These are phyloP conservation scores for Alternaria panax DNA, from an alignment of 2,329 filamentous ascomycete genomes.

Conservation along the genomic window DNA sequence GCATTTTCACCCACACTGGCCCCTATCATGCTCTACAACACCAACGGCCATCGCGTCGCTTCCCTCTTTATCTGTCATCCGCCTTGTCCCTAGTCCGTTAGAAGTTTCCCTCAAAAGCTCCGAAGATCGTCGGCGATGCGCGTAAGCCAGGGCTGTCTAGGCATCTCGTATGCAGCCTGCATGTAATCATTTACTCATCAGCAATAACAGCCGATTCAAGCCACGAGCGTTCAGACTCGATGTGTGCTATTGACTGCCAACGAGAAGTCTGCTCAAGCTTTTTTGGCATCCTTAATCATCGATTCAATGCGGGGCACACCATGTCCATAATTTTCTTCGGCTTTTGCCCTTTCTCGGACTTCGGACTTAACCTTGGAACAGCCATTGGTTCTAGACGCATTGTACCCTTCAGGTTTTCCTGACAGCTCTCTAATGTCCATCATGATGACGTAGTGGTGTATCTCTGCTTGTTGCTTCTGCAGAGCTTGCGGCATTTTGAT, in stretches of 20 bases:
- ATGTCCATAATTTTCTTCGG: background rate
- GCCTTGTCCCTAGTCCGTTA: background rate
- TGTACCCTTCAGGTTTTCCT: background rate
- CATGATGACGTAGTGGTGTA: conserved; percentile 25
- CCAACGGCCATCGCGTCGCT: conserved; percentile 8
- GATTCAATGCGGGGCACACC: background rate
- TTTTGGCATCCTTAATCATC: conserved; percentile 5
- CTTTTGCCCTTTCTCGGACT: background rate
- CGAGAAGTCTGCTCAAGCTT: background rate
- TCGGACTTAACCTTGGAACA: background rate
- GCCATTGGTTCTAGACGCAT: background rate
- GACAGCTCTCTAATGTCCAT: conserved; percentile 10
- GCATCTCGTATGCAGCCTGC: background rate
- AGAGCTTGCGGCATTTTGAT: conserved; percentile 4
- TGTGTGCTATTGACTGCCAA: no score
- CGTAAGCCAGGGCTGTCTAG: background rate
- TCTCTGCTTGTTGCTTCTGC: conserved; percentile 1
- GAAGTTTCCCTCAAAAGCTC: background rate
- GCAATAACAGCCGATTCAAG: background rate
- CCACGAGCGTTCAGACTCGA: background rate
- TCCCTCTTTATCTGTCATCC: conserved; percentile 1
- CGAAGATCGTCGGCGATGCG: background rate
- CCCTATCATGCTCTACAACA: background rate
- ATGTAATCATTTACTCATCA: background rate
- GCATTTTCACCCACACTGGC: background rate